Percentiles rank a stretch among this genome's conserved stretches.
Evolutionary conservation across 768 basidiomycete species (phyloP).

Genomic region (Pisolithus microcarpus): DNA sequence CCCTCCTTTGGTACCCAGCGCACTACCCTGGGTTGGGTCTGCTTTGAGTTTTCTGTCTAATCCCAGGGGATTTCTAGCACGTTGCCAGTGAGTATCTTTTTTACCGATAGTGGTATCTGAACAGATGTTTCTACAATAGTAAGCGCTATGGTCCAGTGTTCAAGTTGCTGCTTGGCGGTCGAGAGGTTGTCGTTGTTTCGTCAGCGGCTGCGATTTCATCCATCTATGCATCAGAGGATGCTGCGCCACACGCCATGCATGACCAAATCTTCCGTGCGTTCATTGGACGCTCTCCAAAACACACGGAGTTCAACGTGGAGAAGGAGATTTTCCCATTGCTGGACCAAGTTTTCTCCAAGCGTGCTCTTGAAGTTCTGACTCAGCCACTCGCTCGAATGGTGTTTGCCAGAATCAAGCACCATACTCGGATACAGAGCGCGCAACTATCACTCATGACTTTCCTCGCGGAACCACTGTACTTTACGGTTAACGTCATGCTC

Average conservation of each 20-base stretch:
- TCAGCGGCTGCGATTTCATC: conserved; percentile 10
- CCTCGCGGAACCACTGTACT: conserved; percentile 13
- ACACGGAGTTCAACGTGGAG: conserved; percentile 9
- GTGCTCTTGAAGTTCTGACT: conserved; percentile 8
- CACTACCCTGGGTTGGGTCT: conserved; percentile 13
- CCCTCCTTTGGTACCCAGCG: conserved; percentile 8
- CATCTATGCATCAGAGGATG: conserved; percentile 2
- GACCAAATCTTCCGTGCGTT: conserved; percentile 8
- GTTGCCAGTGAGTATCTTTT: conserved; percentile 13
- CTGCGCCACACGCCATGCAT: conserved; percentile 5
- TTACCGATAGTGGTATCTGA: neutral
- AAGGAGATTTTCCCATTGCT: conserved; percentile 16
- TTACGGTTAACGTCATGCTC: conserved; percentile 12
- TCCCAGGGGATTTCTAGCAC: conserved; percentile 10
- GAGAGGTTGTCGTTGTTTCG: conserved; percentile 13
- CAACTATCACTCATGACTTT: conserved; percentile 12
- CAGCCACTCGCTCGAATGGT: conserved; percentile 8
- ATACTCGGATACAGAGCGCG: neutral
- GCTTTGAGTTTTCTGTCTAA: conserved; percentile 10
- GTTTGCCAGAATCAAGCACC: conserved; percentile 7
- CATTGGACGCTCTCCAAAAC: neutral
- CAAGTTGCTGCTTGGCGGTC: conserved; percentile 13
- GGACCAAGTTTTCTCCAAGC: conserved; percentile 14
- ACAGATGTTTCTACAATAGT: conserved; percentile 1
- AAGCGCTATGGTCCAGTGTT: conserved; percentile 10